These are phyloP conservation scores for Gastrolobium bilobum DNA, from an alignment of 306 rosid genomes.

Conservation along the genomic window DNA sequence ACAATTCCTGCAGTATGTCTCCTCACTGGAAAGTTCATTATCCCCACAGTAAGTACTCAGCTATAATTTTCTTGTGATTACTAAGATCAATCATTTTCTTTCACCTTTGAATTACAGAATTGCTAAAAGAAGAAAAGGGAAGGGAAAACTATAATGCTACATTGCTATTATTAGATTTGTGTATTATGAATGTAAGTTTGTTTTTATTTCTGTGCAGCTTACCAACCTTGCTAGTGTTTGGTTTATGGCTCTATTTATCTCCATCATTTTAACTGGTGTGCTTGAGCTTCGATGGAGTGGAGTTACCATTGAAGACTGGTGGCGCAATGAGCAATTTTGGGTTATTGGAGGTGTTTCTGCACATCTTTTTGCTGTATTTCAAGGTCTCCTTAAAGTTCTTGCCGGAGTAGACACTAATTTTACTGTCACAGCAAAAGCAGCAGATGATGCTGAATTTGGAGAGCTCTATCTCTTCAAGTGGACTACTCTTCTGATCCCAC, in stretches of 20 bases:
- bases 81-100: conserved; percentile 16
- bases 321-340: conserved; percentile 63
- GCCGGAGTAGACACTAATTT: conserved; percentile 65
- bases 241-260: conserved; percentile 61
- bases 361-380: conserved; percentile 64
- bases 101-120: not conserved
- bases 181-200: conserved; percentile 17
- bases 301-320: conserved; percentile 51
- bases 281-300: conserved; percentile 68
- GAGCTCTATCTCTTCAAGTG: conserved; percentile 63
- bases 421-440: conserved; percentile 62
- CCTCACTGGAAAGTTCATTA: conserved; percentile 63
- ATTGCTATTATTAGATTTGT: conserved; percentile 1
- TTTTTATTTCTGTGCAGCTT: conserved; percentile 42
- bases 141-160: not conserved
- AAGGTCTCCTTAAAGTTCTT: conserved; percentile 64
- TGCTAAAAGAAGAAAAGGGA: not conserved
- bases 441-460: conserved; percentile 59
- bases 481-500: conserved; percentile 68
- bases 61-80: conserved; percentile 6
- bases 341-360: conserved; percentile 67
- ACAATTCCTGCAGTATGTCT: conserved; percentile 66
- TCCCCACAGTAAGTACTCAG: conserved; percentile 56
- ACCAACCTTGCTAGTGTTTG: conserved; percentile 59
- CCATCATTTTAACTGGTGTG: conserved; percentile 56